Conservation (phyloP, 345 rosid species). For the Melaleuca alternifolia region DNA sequence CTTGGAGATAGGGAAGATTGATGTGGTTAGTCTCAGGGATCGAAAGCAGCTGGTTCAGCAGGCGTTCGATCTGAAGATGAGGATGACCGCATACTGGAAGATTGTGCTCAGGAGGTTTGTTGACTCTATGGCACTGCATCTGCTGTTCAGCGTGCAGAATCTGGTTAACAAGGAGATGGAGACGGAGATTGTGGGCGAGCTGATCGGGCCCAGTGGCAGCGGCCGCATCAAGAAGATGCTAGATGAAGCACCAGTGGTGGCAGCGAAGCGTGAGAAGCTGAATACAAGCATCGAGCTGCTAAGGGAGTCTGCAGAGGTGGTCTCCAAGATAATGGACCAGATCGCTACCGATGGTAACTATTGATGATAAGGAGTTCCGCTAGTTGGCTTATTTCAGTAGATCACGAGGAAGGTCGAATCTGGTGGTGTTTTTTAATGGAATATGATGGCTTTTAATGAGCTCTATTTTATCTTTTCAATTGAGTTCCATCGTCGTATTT, state of each 20-base stretch:
- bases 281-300: slow-evolving; percentile 9
- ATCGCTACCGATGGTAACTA: background rate
- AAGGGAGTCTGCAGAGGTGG: slow-evolving; percentile 11
- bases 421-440: background rate
- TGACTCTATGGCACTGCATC: slow-evolving; percentile 12
- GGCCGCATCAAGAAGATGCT: slow-evolving; percentile 13
- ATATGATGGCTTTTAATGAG: background rate
- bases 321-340: slow-evolving; percentile 4
- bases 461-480: background rate
- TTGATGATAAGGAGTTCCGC: background rate
- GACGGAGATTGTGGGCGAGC: slow-evolving; percentile 1
- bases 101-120: slow-evolving; percentile 16
- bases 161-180: slow-evolving; percentile 16
- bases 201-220: slow-evolving; percentile 1
- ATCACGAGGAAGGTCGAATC: background rate
- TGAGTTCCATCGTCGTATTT: background rate
- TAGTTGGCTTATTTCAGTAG: background rate
- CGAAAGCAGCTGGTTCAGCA: background rate
- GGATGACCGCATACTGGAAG: slow-evolving; percentile 19
- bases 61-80: slow-evolving; percentile 22
- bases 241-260: slow-evolving; percentile 11
- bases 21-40: background rate
- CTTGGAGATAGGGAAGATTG: slow-evolving; percentile 5
- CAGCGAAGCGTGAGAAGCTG: slow-evolving; percentile 11
- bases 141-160: background rate